Percentiles rank a stretch among this genome's conserved stretches.
Conservation (phyloP, 805 yeast genomes). For the Starmerella vaccinii region DNA sequence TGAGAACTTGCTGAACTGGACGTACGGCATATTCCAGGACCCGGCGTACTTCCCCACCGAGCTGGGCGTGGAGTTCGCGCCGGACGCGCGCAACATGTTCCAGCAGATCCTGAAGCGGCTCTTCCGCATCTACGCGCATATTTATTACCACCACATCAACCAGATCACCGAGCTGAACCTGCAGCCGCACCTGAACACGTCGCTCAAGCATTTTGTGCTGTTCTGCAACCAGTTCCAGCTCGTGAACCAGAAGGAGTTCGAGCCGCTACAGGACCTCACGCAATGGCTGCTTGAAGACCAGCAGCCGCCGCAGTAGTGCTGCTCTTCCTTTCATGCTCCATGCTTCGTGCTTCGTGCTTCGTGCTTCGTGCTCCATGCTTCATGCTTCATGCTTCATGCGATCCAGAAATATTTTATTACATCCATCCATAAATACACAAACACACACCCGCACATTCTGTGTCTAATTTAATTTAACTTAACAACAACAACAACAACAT, state of each 20-base stretch:
- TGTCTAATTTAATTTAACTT: no score
- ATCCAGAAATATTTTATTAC: no score
- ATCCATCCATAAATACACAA: no score
- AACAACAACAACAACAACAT: no score
- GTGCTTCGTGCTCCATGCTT: no score
- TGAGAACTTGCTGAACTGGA: constrained; percentile 89
- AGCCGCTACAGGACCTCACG: constrained; percentile 82
- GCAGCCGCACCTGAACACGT: constrained; percentile 86
- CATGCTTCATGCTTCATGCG: no score
- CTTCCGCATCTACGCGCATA: constrained; percentile 92
- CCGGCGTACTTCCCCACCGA: constrained; percentile 83
- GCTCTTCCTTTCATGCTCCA: no score
- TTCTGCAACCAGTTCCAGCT: constrained; percentile 77
- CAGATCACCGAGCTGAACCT: constrained; percentile 86
- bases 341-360: no score
- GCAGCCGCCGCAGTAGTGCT: background rate
- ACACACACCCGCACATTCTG: no score
- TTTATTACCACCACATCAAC: constrained; percentile 95
- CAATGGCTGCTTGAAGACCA: constrained; percentile 47
- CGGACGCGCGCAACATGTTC: constrained; percentile 65
- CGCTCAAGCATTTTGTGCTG: constrained; percentile 84
- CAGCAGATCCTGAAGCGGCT: constrained; percentile 82
- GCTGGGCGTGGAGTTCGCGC: constrained; percentile 85
- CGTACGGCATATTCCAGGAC: constrained; percentile 83
- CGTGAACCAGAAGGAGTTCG: constrained; percentile 71